Base-by-base conservation (phyloP, 345 rosid species). In the Eucalyptus virginea region DNA sequence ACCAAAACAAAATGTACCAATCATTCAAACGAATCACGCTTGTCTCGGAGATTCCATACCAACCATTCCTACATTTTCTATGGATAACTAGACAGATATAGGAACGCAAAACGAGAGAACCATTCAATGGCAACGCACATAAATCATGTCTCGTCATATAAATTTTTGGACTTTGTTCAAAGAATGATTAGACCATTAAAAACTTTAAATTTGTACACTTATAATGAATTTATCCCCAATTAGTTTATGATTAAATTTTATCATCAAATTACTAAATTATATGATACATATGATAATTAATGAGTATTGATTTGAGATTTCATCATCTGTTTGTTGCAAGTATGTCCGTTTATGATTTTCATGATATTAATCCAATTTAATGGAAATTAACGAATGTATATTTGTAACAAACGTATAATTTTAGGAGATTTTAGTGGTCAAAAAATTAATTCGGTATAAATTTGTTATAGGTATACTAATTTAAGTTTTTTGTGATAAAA, bases 161-260 rank as follows among this genome's bases (percentile, higher is more conserved):
- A 3, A 3, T 34, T 5, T 72, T 72, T 34, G 81, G 44, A 34
- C 4, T 34, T 5, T 18, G 26, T 17, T 9, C 12, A 62, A 60
- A 30, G 32, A 62, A 62, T n/a, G 18, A 2, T 52, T 52, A 52
- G 26, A 52, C 0, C 58, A 21, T 21, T 26, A 52, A 52, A 52
- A 8, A 19, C 5, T 21, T 52, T 52, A 52, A 52, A 21, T 52
- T 52, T 52, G 2, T 52, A 52, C 1, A 19, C 5, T 52, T 21
- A 52, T 8, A 21, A 52, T 0, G 0, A 52, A 52, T 52, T 52
- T 52, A 2, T 0, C 0, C 0, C 0, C 1, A 52, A 19, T 19
- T 52, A 19, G 0, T 52, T 52, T 2, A 0, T 52, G 0, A 19
- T 52, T 19, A 19, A 52, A 52, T 52, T 52, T 52, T 19, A 19